Base-by-base conservation (phyloP, 1,139 yeast species). In the Trichomonascaceae sp. region DNA sequence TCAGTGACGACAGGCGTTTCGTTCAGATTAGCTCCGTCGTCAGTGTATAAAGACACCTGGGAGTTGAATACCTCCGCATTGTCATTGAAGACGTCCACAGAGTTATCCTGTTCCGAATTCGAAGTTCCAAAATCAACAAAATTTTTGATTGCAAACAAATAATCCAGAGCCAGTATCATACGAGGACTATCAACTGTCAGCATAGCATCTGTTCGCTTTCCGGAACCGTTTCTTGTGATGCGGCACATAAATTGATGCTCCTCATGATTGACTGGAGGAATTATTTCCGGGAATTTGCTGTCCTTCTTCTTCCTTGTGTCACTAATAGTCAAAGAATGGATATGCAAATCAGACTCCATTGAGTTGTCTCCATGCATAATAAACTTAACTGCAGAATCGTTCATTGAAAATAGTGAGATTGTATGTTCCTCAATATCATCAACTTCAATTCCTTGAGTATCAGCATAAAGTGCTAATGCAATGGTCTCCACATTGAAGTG, bases 131-230 rank as follows among this genome's bases (percentile, higher is more conserved):
- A 73, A 59, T 78, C 82, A 20, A 76, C 69, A 67, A 86, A 87
- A 0, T 78, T 70, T 62, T 87, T 87, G 59, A 93, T 66, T 1
- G 93, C 91, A 70, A 90, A 81, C 46, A 93, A 65, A 66, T 88
- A 91, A 64, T 91, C 99, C 60, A 93, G 73, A 0, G 97, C 97
- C 50, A 93, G 70, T 51, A 93, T 84, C 18, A 87, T 78, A 57
- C 79, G 81, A 0, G 98, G 97, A 59, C 85, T 86, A 60, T 90
- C 96, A 12, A 91, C 79, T 0, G 89, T 82, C 10, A 87, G 68
- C 64, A 85, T 76, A 1, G 81, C 70, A 45, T 84, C 79, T 4
- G 81, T 74, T 43, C 77, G 71, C 55, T 76, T 75, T 17, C 71
- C 72, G 9, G 55, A 53, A 12, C 74, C 76, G 0, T 83, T 72